Base-by-base conservation (phyloP, 176 grass and related monocot genomes). In the Zizania latifolia region DNA sequence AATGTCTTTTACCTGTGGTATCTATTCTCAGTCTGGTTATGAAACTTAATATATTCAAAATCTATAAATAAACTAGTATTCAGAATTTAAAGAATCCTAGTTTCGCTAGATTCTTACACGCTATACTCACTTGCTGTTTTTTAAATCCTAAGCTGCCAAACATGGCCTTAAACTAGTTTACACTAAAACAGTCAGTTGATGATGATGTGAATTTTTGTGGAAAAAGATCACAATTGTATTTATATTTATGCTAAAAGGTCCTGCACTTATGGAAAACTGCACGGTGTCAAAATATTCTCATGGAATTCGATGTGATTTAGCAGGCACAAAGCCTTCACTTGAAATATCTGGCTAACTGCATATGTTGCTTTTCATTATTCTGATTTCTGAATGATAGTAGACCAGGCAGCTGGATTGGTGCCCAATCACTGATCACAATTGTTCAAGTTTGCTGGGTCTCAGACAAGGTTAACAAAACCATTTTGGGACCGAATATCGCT, bases 41-140 rank as follows among this genome's bases (percentile, higher is more conserved):
- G 6, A 17, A 21, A 17, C 8, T 23, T n/a, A n/a, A n/a, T n/a
- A n/a, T n/a, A n/a, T n/a, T n/a, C n/a, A n/a, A n/a, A n/a, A n/a
- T n/a, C n/a, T n/a, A n/a, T n/a, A n/a, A n/a, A n/a, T n/a, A n/a
- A n/a, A n/a, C n/a, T n/a, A n/a, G n/a, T n/a, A n/a, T n/a, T n/a
- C n/a, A n/a, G n/a, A n/a, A n/a, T n/a, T n/a, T n/a, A 39, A 57
- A 73, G 28, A 27, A 57, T 9, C 56, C 6, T 32, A 57, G 12
- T 65, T n/a, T n/a, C n/a, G n/a, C n/a, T n/a, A n/a, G 72, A 72
- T 78, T 87, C 90, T 57, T 86, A 89, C 81, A n/a, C n/a, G n/a
- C n/a, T n/a, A n/a, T n/a, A n/a, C n/a, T n/a, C n/a, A n/a, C n/a
- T n/a, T n/a, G n/a, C n/a, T n/a, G n/a, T n/a, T n/a, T n/a, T n/a